phyloP scores from a whole-genome alignment of 257 asterid species.

The Nicotiana tabacum region DNA sequence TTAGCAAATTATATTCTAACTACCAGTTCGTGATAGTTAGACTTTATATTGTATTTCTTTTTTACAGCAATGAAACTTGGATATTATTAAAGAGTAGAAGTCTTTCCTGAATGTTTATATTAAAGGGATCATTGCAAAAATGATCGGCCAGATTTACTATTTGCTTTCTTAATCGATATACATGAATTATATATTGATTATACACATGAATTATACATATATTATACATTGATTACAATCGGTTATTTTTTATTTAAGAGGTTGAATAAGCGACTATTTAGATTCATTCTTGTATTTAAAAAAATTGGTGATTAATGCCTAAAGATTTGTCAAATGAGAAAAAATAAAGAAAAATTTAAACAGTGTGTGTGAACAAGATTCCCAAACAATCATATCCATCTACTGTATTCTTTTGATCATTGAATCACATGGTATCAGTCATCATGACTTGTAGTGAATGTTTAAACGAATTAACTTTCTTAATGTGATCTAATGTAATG shows the following conservation, averaged over 20 bases:
- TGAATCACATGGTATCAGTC: neutral
- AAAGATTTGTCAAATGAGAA: neutral
- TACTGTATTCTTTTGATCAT: neutral
- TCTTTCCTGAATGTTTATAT: neutral
- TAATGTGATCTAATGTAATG: neutral
- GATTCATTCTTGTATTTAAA: too few species aligned
- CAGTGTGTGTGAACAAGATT: neutral
- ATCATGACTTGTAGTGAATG: neutral
- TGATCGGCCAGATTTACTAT: too few species aligned
- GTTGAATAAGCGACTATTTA: too few species aligned
- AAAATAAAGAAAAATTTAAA: neutral
- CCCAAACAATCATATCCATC: neutral
- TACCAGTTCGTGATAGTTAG: neutral
- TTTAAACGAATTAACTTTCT: neutral
- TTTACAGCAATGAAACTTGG: neutral
- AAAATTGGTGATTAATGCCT: neutral
- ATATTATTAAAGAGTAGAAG: neutral
- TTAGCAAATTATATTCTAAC: neutral
- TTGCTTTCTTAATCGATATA: too few species aligned
- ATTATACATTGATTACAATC: too few species aligned
- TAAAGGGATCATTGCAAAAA: too few species aligned
- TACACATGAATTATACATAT: too few species aligned
- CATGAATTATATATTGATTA: too few species aligned
- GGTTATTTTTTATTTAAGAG: too few species aligned
- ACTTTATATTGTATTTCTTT: neutral